These are phyloP conservation scores for Bipolaris sorokiniana DNA, from an alignment of 2,329 filamentous ascomycete genomes.

Conservation along the genomic window DNA sequence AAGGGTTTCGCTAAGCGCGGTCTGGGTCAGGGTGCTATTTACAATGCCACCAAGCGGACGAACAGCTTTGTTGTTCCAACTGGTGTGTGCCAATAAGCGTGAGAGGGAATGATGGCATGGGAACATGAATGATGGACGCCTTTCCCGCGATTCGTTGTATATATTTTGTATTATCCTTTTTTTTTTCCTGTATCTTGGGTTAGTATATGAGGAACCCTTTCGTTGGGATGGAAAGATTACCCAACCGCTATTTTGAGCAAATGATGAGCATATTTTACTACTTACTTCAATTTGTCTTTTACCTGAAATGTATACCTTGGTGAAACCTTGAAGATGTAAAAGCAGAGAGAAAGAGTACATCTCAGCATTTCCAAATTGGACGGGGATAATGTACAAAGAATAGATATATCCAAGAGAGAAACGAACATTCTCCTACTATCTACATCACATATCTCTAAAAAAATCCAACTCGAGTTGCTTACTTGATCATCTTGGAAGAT, in stretches of 20 bases:
- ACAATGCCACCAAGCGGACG: conserved; percentile 25
- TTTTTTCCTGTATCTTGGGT: no score
- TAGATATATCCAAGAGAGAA: no score
- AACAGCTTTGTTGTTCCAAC: conserved; percentile 34
- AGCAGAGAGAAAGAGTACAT: no score
- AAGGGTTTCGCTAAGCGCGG: conserved; percentile 63
- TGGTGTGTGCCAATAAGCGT: conserved; percentile 17
- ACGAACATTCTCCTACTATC: neutral
- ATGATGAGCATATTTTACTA: no score
- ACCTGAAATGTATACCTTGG: no score
- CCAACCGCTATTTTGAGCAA: no score
- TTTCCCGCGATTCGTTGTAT: neutral
- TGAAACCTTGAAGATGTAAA: no score
- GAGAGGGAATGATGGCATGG: neutral
- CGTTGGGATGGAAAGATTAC: no score
- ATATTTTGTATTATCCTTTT: neutral
- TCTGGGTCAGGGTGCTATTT: conserved; percentile 51
- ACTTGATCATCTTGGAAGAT: conserved; percentile 23
- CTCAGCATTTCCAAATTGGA: neutral
- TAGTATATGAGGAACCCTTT: no score
- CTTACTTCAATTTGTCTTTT: no score
- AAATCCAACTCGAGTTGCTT: neutral
- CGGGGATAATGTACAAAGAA: neutral
- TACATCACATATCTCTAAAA: neutral
- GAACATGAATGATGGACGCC: neutral